A percentile compares a stretch with the other conserved stretches of the same genome.
Conservation (phyloP, 1,284 basidiomycete species). For the Tylopilus sp. region DNA sequence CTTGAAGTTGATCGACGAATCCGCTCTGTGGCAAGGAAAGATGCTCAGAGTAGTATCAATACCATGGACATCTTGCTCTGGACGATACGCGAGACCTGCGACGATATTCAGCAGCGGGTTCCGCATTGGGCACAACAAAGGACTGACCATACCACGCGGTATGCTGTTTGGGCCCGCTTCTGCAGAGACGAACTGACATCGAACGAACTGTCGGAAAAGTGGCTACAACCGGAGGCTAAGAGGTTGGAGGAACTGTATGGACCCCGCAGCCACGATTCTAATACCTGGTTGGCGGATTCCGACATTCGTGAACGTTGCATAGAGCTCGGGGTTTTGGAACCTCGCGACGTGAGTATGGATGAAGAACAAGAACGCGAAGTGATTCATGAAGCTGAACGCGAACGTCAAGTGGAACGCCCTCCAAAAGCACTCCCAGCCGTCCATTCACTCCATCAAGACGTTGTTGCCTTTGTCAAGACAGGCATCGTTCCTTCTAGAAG, state of each 20-base stretch:
- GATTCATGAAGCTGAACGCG: conserved; percentile 51
- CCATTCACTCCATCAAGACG: conserved; percentile 27
- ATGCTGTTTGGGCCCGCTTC: conserved; percentile 43
- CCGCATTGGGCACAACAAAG: conserved; percentile 62
- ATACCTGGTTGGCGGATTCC: conserved; percentile 19
- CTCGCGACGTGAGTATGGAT: conserved; percentile 37
- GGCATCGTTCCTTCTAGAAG: conserved; percentile 20
- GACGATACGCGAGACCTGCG: conserved; percentile 58
- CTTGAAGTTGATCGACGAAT: conserved; percentile 55
- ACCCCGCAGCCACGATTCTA: neutral
- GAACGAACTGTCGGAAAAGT: conserved; percentile 35
- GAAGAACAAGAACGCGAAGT: conserved; percentile 64
- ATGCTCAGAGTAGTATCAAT: conserved; percentile 22
- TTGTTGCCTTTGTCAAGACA: conserved; percentile 32
- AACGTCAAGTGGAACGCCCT: conserved; percentile 50
- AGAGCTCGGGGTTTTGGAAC: conserved; percentile 36
- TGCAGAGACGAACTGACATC: conserved; percentile 3
- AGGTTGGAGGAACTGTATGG: conserved; percentile 52
- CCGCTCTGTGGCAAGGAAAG: conserved; percentile 35
- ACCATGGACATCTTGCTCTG: conserved; percentile 54
- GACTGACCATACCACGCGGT: conserved; percentile 48
- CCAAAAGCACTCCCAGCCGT: conserved; percentile 21
- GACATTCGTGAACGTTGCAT: conserved; percentile 42
- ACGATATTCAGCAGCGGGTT: conserved; percentile 50
- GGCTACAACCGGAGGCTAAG: conserved; percentile 52